phyloP scores from a whole-genome alignment of 2,329 filamentous ascomycete genomes.

The Ceratocystis colombiana region DNA sequence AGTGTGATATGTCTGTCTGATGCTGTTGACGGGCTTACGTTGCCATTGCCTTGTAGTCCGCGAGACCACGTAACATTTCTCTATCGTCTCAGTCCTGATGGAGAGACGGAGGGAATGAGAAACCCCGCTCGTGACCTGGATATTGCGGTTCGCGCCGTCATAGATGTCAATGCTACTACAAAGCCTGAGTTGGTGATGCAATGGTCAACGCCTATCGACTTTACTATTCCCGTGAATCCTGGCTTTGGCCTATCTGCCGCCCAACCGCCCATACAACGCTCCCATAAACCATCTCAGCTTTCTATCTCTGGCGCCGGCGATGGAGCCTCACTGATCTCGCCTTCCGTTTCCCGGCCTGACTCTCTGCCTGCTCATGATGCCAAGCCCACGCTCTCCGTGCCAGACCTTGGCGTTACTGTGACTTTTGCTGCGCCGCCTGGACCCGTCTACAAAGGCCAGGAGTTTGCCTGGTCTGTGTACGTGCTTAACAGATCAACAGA shows the following conservation, averaged over 20 bases:
- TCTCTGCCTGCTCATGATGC: constrained; percentile 44
- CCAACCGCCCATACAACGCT: constrained; percentile 49
- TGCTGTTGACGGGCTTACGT: constrained; percentile 38
- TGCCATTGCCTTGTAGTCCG: constrained; percentile 53
- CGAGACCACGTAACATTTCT: constrained; percentile 68
- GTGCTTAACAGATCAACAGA: constrained; percentile 60
- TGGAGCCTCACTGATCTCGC: constrained; percentile 45
- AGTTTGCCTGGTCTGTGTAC: constrained; percentile 64
- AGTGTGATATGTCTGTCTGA: constrained; percentile 34
- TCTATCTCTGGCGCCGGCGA: constrained; percentile 48
- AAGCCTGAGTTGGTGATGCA: constrained; percentile 52
- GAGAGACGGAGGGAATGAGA: constrained; percentile 39
- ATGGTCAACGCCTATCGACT: constrained; percentile 61
- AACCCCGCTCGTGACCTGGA: constrained; percentile 44
- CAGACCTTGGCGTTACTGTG: constrained; percentile 62
- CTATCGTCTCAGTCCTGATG: constrained; percentile 52
- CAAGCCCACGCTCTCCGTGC: constrained; percentile 40
- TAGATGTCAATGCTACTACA: constrained; percentile 47
- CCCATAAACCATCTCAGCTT: constrained; percentile 53
- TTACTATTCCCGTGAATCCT: constrained; percentile 54
- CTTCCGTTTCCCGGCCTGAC: constrained; percentile 49
- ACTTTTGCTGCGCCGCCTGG: constrained; percentile 55
- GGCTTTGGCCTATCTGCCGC: constrained; percentile 47
- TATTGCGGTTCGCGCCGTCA: constrained; percentile 52
- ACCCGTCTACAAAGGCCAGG: constrained; percentile 51